Percentiles rank a stretch among this genome's conserved stretches.
Evolutionary conservation across 1,284 basidiomycete genomes (phyloP).

Genomic region (Stygiomarasmius scandens): DNA sequence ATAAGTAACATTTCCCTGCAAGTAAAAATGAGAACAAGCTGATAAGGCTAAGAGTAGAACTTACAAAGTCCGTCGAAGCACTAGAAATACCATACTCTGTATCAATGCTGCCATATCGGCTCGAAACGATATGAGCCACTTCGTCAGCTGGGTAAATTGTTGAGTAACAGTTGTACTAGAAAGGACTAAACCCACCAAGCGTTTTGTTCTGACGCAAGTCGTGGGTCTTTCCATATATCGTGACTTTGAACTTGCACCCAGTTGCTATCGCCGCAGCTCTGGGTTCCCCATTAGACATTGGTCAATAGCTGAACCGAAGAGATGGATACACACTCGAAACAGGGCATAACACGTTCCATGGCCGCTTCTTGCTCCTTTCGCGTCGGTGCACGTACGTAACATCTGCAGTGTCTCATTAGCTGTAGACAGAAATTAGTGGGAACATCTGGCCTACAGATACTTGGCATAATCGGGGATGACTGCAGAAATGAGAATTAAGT

Average conservation of each 20-base stretch:
- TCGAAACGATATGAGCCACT: conserved; percentile 53
- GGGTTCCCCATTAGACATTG: conserved; percentile 3
- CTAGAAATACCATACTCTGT: conserved; percentile 57
- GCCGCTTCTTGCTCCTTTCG: conserved; percentile 60
- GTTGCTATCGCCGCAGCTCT: conserved; percentile 75
- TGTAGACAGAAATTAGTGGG: not conserved
- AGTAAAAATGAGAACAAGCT: too few relatives aligned
- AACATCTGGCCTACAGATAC: conserved; percentile 47
- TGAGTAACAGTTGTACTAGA: not conserved
- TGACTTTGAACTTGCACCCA: conserved; percentile 63
- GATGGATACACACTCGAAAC: conserved; percentile 63
- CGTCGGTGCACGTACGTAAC: conserved; percentile 73
- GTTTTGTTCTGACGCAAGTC: conserved; percentile 69
- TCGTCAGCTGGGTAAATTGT: conserved; percentile 46
- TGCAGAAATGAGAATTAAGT: conserved; percentile 25
- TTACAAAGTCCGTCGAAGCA: conserved; percentile 75
- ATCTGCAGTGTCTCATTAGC: conserved; percentile 37
- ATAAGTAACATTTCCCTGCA: conserved; percentile 65
- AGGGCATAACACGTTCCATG: conserved; percentile 60
- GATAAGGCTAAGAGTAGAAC: conserved; percentile 21
- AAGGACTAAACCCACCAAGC: conserved; percentile 38
- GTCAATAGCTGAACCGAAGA: not conserved
- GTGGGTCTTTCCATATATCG: conserved; percentile 40
- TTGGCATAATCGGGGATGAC: conserved; percentile 82
- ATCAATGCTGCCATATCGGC: conserved; percentile 56